Evolutionary conservation across 257 asterid genomes (phyloP).

Genomic region (Solanum lycopersicoides): DNA sequence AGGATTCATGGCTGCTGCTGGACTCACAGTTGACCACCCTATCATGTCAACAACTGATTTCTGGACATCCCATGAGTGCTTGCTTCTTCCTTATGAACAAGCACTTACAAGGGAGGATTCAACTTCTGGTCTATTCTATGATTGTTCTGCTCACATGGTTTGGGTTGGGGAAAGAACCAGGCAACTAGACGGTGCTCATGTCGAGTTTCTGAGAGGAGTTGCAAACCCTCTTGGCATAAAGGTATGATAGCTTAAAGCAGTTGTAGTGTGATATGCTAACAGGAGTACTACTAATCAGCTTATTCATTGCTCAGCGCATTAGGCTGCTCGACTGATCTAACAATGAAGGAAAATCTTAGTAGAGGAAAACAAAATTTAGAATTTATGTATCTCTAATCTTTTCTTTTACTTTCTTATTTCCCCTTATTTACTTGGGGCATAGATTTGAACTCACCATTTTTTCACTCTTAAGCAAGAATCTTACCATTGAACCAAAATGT

Average conservation of each 20-base stretch:
- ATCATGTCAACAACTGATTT: slow-evolving; percentile 72
- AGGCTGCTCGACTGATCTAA: not conserved
- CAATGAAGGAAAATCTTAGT: not conserved
- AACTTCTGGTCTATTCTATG: slow-evolving; percentile 67
- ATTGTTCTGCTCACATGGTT: slow-evolving; percentile 89
- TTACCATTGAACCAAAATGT: not conserved
- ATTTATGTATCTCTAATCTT: not conserved
- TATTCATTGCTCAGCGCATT: not conserved
- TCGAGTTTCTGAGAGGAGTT: slow-evolving; percentile 73
- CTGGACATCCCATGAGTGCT: slow-evolving; percentile 86
- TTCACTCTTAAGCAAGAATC: not conserved
- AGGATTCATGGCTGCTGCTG: slow-evolving; percentile 87
- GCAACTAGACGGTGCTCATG: slow-evolving; percentile 76
- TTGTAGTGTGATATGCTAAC: not conserved
- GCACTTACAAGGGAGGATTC: slow-evolving; percentile 72
- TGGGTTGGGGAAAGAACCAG: slow-evolving; percentile 87
- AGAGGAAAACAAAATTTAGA: not conserved
- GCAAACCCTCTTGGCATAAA: slow-evolving; percentile 78
- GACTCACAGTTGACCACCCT: slow-evolving; percentile 72
- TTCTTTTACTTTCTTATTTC: not conserved
- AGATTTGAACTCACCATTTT: not conserved
- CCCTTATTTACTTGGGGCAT: not conserved
- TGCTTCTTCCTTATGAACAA: slow-evolving; percentile 74
- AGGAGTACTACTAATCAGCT: not conserved
- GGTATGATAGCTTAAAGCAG: slow-evolving; percentile 25